phyloP scores from a whole-genome alignment of 1,139 yeast genomes.

The Yamadazyma sp. region DNA sequence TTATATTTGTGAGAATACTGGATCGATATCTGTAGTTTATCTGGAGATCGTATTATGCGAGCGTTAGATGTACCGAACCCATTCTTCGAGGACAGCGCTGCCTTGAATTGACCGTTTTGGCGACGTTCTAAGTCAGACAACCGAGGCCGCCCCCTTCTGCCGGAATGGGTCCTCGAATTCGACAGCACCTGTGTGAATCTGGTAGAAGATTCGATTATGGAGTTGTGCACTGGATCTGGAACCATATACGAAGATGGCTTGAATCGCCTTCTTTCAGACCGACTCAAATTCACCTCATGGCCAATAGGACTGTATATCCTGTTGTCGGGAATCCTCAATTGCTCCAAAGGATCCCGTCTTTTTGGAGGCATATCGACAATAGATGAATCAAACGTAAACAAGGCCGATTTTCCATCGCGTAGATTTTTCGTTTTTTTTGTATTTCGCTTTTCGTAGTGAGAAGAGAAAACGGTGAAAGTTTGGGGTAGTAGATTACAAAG shows the following conservation, averaged over 20 bases:
- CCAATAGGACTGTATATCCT: slow-evolving; percentile 16
- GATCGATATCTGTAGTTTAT: slow-evolving; percentile 4
- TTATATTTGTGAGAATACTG: slow-evolving; percentile 8
- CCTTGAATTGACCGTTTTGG: background rate
- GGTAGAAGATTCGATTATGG: background rate
- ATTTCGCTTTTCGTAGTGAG: too few species aligned
- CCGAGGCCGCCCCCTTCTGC: background rate
- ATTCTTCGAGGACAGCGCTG: background rate
- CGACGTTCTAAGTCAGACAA: background rate
- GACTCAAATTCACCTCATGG: slow-evolving; percentile 10
- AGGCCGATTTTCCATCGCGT: slow-evolving; percentile 1
- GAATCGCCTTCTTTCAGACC: slow-evolving; percentile 13
- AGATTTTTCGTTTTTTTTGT: background rate
- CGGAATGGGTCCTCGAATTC: background rate
- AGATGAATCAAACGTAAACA: slow-evolving; percentile 6
- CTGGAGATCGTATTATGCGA: background rate
- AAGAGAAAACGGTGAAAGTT: too few species aligned
- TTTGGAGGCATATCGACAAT: slow-evolving; percentile 14
- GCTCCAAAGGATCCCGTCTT: slow-evolving; percentile 15
- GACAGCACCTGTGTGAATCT: background rate
- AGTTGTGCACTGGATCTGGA: background rate
- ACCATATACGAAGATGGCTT: slow-evolving; percentile 1
- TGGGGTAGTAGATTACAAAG: too few species aligned
- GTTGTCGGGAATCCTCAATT: slow-evolving; percentile 18
- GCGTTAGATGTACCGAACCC: background rate